Conservation (phyloP, 2,329 filamentous ascomycete genomes). For the Calonectria honghensis region DNA sequence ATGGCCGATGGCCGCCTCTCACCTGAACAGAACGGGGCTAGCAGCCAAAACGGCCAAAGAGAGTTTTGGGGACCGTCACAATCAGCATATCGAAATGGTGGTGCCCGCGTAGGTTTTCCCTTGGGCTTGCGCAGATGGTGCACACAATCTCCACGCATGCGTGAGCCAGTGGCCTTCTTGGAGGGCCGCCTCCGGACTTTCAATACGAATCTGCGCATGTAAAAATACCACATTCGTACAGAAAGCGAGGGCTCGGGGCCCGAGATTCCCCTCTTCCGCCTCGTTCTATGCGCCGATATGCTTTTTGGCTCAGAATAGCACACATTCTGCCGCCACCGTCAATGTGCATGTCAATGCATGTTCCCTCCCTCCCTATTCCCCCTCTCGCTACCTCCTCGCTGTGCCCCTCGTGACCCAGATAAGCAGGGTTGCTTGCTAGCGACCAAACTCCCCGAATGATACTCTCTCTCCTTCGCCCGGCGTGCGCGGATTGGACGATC, state of each 20-base stretch:
- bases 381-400: neutral
- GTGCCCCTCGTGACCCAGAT: neutral
- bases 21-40: neutral
- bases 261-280: neutral
- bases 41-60: constrained; percentile 9
- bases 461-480: neutral
- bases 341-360: constrained; percentile 1
- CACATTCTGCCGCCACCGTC: constrained; percentile 1
- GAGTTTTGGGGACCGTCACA: neutral
- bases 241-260: neutral
- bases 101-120: neutral
- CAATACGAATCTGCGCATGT: constrained; percentile 7
- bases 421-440: neutral
- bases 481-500: constrained; percentile 10
- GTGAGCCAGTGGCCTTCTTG: constrained; percentile 3
- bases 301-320: constrained; percentile 7
- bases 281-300: constrained; percentile 7
- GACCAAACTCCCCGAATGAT: neutral
- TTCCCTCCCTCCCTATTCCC: neutral
- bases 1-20: neutral
- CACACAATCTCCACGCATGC: neutral
- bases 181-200: neutral
- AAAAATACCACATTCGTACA: neutral
- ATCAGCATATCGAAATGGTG: neutral
- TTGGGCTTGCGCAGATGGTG: neutral